These are phyloP conservation scores for Suillus paluster DNA, from an alignment of 768 basidiomycete genomes.

Conservation along the genomic window DNA sequence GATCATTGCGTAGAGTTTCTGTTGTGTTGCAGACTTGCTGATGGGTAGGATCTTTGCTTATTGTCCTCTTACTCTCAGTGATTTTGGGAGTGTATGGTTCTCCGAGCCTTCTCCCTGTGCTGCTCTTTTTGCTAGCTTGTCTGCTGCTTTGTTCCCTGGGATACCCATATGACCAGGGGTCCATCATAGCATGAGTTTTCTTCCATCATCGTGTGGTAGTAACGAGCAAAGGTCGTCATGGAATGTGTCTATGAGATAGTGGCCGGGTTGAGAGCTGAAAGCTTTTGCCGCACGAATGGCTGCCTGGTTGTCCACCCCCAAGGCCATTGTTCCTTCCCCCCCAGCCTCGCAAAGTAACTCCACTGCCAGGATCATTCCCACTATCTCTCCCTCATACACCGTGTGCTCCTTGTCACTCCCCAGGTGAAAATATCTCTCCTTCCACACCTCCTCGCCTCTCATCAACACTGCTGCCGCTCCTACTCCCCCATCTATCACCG, in stretches of 20 bases:
- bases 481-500: no score
- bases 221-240: neutral
- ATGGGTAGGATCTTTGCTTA: no score
- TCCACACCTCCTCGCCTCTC: no score
- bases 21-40: neutral
- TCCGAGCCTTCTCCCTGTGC: neutral
- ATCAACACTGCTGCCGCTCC: no score
- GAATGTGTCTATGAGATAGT: conserved; percentile 3
- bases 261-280: neutral
- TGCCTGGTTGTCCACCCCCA: conserved; percentile 14
- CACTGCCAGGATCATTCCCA: conserved; percentile 28
- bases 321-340: neutral
- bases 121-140: neutral
- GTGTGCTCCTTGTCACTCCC: no score
- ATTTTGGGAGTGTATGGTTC: neutral
- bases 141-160: conserved; percentile 6
- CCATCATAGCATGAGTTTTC: conserved; percentile 2
- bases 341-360: conserved; percentile 23
- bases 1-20: neutral
- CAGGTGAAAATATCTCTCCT: no score
- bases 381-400: conserved; percentile 20
- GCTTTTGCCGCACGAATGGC: conserved; percentile 2
- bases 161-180: conserved; percentile 1
- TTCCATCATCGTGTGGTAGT: no score
- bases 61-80: neutral